These are phyloP conservation scores for Ophiostoma tasmaniense DNA, from an alignment of 2,329 filamentous ascomycete genomes.

Conservation along the genomic window DNA sequence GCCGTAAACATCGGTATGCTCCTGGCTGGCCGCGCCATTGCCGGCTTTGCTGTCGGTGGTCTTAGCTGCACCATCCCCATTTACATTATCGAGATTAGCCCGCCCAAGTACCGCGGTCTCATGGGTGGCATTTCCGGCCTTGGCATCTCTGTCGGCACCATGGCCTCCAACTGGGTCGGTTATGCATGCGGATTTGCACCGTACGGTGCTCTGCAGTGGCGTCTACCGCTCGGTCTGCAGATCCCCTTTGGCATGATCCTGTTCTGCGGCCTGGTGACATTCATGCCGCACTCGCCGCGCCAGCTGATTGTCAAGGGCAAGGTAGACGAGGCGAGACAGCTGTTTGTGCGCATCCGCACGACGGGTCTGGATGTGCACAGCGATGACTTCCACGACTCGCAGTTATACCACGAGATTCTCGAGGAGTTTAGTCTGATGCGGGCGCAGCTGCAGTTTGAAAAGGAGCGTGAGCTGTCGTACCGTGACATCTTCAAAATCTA, in stretches of 20 bases:
- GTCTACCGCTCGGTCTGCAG: constrained; percentile 45
- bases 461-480: constrained; percentile 45
- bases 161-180: constrained; percentile 50
- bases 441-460: constrained; percentile 48
- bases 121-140: constrained; percentile 47
- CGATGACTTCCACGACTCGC: constrained; percentile 28
- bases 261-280: constrained; percentile 44
- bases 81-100: constrained; percentile 47
- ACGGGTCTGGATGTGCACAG: not conserved
- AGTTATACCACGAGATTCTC: constrained; percentile 33
- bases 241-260: constrained; percentile 48
- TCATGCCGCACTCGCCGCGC: constrained; percentile 47
- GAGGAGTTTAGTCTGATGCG: constrained; percentile 48
- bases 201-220: constrained; percentile 46
- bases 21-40: constrained; percentile 39
- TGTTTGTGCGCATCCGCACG: constrained; percentile 40
- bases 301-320: constrained; percentile 44
- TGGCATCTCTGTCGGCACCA: constrained; percentile 47
- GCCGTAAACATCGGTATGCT: constrained; percentile 48
- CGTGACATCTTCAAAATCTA: constrained; percentile 44
- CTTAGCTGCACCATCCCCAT: constrained; percentile 45
- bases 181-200: constrained; percentile 46
- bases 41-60: constrained; percentile 37
- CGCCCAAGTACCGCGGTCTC: constrained; percentile 40
- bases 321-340: constrained; percentile 37